These are phyloP conservation scores for Amanita subjunquillea DNA, from an alignment of 768 basidiomycete species.

Conservation along the genomic window DNA sequence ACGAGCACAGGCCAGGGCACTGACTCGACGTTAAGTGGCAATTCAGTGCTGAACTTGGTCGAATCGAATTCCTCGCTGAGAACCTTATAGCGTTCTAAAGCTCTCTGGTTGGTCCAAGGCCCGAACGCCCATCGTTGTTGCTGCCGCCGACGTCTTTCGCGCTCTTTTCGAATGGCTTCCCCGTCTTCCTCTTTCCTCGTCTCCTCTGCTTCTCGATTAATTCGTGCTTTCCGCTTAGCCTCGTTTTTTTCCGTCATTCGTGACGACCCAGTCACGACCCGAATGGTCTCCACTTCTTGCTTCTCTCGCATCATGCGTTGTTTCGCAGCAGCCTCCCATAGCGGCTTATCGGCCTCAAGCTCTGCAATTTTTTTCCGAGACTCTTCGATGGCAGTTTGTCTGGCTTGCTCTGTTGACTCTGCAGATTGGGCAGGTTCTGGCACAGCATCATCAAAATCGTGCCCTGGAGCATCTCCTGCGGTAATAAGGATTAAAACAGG, in stretches of 20 bases:
- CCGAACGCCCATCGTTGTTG: slow-evolving; percentile 45
- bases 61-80: slow-evolving; percentile 56
- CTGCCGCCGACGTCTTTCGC: slow-evolving; percentile 33
- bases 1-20: slow-evolving; percentile 73
- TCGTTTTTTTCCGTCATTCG: neutral
- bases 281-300: slow-evolving; percentile 11
- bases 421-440: neutral
- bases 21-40: slow-evolving; percentile 46
- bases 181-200: slow-evolving; percentile 18
- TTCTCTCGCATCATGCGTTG: slow-evolving; percentile 25
- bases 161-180: slow-evolving; percentile 26
- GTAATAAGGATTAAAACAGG: neutral
- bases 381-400: slow-evolving; percentile 41
- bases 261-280: neutral
- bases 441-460: neutral
- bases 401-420: slow-evolving; percentile 19
- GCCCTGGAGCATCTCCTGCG: neutral
- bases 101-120: slow-evolving; percentile 53
- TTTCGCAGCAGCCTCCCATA: slow-evolving; percentile 48
- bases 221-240: slow-evolving; percentile 6
- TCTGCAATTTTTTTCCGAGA: slow-evolving; percentile 61
- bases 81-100: slow-evolving; percentile 58
- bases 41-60: slow-evolving; percentile 39
- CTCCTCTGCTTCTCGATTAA: slow-evolving; percentile 16
- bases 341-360: slow-evolving; percentile 50